Conservation (phyloP, 768 basidiomycete genomes). For the Steccherinum ochraceum region DNA sequence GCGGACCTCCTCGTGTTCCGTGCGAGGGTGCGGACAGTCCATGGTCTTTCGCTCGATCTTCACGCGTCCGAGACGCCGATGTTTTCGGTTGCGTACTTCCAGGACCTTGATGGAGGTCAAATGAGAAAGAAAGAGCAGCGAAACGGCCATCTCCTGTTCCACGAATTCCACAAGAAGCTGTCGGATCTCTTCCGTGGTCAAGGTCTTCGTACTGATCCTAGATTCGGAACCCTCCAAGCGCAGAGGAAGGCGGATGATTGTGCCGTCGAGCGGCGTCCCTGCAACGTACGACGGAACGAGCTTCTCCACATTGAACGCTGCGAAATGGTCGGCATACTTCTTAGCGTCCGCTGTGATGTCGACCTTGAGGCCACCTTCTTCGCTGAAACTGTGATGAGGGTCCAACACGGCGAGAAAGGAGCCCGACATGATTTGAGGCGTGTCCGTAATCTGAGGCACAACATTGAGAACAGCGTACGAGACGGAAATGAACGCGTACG, state of each 20-base stretch:
- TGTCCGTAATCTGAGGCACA: constrained; percentile 39
- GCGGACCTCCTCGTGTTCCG: background rate
- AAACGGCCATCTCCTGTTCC: constrained; percentile 30
- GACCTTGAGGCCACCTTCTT: constrained; percentile 25
- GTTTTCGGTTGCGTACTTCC: constrained; percentile 23
- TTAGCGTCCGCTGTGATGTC: constrained; percentile 20
- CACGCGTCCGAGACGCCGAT: background rate
- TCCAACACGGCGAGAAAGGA: constrained; percentile 36
- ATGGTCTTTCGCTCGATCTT: constrained; percentile 14
- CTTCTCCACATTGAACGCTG: constrained; percentile 19
- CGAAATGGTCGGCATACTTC: constrained; percentile 26
- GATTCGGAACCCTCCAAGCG: constrained; percentile 24
- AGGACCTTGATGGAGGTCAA: constrained; percentile 34
- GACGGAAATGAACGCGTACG: constrained; percentile 21
- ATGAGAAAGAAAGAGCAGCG: constrained; percentile 37
- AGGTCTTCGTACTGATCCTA: constrained; percentile 28
- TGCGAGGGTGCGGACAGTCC: background rate
- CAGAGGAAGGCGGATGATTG: constrained; percentile 43
- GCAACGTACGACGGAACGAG: constrained; percentile 18
- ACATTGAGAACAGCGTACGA: background rate
- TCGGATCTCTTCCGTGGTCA: constrained; percentile 27
- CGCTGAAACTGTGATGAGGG: constrained; percentile 27
- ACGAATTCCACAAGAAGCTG: constrained; percentile 37
- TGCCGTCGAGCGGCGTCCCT: constrained; percentile 26
- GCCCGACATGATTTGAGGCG: constrained; percentile 41